Evolutionary conservation across 495 filamentous ascomycete species (phyloP), one percentile per base, ranked within the genome.

Genomic region (Xylaria scruposa): DNA sequence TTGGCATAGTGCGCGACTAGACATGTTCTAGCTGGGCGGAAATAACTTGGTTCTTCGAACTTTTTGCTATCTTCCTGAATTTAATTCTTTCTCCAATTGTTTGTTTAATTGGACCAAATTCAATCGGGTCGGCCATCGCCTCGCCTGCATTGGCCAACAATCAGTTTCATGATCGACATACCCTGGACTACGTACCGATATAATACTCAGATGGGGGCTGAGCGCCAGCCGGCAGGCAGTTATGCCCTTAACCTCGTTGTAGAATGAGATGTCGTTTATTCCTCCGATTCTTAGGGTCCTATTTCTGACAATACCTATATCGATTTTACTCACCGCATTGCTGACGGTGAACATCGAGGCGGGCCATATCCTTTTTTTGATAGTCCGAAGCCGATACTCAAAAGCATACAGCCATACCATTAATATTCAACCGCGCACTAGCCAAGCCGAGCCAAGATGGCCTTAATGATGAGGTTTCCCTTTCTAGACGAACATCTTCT

Each of bases 401-500:
- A 31, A 29, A 56, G 24, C 53, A 56, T 21, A 54, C 53, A 17
- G 58, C 31, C 33, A 60, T 38, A 19, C 31, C n/a, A 13, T 17
- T 60, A 10, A 36, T 60, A 40, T 21, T 21, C 10, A 60, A 60
- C 58, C 19, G 31, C 58, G 10, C 58, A 60, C 9, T 63, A 26
- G 60, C 60, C 60, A 63, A 63, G 60, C 58, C 33, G 0, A 60
- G 58, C 58, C 58, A 60, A 63, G 60, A 10, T 44, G 26, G 60
- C 21, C 21, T 44, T 63, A 15, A 63, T 33, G 38, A 63, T 26
- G 60, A 63, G 17, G 12, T 38, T 60, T 21, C 33, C 58, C 29
- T 60, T 60, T 60, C 33, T 60, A 36, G 19, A 60, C 58, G 58
- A 60, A 10, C 60, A 26, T 63, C n/a, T 36, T 59, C 5, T 6